These are phyloP conservation scores for Eucalyptus dawsonii DNA, from an alignment of 345 rosid species.

Conservation along the genomic window DNA sequence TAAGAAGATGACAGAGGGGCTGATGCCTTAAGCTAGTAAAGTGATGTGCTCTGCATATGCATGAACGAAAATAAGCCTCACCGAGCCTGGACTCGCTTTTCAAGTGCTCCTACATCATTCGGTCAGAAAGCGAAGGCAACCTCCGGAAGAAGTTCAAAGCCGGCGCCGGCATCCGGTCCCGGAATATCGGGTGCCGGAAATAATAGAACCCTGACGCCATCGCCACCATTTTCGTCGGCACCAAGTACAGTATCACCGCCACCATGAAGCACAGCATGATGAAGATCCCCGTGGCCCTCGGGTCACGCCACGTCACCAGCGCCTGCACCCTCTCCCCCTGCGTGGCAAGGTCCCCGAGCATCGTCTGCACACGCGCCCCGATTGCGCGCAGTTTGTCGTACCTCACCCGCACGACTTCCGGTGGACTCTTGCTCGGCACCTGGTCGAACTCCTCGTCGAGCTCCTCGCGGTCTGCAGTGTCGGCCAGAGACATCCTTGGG, in stretches of 20 bases:
- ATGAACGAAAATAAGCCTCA: not conserved
- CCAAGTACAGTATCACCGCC: slow-evolving; percentile 54
- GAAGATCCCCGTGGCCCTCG: slow-evolving; percentile 75
- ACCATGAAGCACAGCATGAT: slow-evolving; percentile 58
- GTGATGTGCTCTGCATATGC: not conserved
- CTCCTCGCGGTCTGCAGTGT: slow-evolving; percentile 34
- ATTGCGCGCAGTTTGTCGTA: slow-evolving; percentile 53
- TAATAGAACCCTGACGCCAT: slow-evolving; percentile 81
- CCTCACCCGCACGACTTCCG: slow-evolving; percentile 18
- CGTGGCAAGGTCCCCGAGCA: slow-evolving; percentile 65
- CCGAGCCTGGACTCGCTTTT: not conserved
- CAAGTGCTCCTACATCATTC: slow-evolving; percentile 37
- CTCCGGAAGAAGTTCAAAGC: slow-evolving; percentile 64
- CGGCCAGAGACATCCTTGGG: slow-evolving; percentile 60
- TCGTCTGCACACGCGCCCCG: slow-evolving; percentile 43
- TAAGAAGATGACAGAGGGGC: not conserved
- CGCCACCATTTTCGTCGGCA: slow-evolving; percentile 78
- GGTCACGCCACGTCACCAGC: slow-evolving; percentile 77
- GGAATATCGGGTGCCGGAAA: slow-evolving; percentile 76
- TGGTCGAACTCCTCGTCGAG: slow-evolving; percentile 76
- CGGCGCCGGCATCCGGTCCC: slow-evolving; percentile 69
- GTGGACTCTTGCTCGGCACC: slow-evolving; percentile 33
- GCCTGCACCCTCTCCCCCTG: slow-evolving; percentile 74
- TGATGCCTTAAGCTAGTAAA: not conserved
- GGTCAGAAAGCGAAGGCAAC: slow-evolving; percentile 71